Base-by-base conservation (phyloP, 805 yeast genomes). In the Kodamaea laetipori region DNA sequence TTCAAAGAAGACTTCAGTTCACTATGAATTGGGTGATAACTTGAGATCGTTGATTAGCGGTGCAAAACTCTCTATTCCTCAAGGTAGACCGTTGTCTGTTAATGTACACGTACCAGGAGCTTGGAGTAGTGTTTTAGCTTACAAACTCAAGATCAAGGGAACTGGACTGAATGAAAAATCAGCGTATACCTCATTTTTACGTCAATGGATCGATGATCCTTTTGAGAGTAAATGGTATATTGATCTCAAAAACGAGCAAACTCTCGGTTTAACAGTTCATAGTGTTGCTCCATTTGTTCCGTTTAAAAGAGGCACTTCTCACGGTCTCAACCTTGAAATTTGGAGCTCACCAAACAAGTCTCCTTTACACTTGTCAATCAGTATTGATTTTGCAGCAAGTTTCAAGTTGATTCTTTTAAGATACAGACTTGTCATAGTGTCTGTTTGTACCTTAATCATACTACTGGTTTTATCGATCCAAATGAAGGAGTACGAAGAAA, bases 201-300 rank as follows among this genome's bases (percentile, higher is more conserved):
- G 89, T 44, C 96, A 90, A 60, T 76, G 77, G 66, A 67, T 79
- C 3, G 66, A 70, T 8, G 81, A 80, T 26, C 86, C 86, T 0
- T 74, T 67, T 52, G 97, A 90, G 58, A 75, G 88, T 0, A 89
- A 88, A 63, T 90, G 92, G 90, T 86, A 82, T 54, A 63, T 84
- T 6, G 74, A 82, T 43, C 46, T 82, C 1, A 58, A 67, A 5
- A 58, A 67, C 3, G 59, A 68, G 15, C 58, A 69, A 16, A 25
- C 39, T 3, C 26, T 64, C 6, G 48, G 45, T 15, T 34, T 65
- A 21, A 61, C 69, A n/a, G 61, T 69, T 45, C 92, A 86, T 56
- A 84, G 86, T 21, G 73, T 80, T 17, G 81, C 94, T 0, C 92
- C 90, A 2, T 85, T 66, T 54, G 75, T 81, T 2, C 90, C 94